Evolutionary conservation across 1,284 basidiomycete species (phyloP).

Genomic region (Cystobasidium slooffiae): DNA sequence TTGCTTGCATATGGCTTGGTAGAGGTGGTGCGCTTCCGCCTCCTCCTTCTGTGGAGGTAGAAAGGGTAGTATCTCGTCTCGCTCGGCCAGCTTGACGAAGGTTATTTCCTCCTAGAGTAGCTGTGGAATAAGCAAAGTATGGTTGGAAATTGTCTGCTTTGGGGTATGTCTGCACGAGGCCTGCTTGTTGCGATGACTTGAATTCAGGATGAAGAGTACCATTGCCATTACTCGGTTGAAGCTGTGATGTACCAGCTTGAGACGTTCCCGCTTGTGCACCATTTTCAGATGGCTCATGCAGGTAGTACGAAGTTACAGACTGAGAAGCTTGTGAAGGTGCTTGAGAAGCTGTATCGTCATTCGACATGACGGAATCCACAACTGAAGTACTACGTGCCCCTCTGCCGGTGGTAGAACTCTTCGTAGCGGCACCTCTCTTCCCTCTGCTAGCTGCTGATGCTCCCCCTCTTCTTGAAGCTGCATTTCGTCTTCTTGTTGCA

Average conservation of each 20-base stretch:
- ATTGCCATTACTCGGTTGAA: background rate
- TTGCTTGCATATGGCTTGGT: background rate
- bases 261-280: background rate
- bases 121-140: slow-evolving; percentile 41
- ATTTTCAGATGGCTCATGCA: slow-evolving; percentile 26
- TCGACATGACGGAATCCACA: slow-evolving; percentile 12
- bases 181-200: slow-evolving; percentile 12
- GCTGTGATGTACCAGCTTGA: background rate
- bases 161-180: slow-evolving; percentile 25
- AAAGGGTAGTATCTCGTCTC: slow-evolving; percentile 58
- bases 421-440: background rate
- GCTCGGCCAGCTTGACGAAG: slow-evolving; percentile 15
- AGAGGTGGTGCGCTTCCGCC: background rate
- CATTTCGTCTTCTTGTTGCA: slow-evolving; percentile 10
- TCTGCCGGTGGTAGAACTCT: background rate
- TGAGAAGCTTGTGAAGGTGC: slow-evolving; percentile 9
- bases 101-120: slow-evolving; percentile 8
- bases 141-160: slow-evolving; percentile 37
- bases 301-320: slow-evolving; percentile 39
- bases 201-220: slow-evolving; percentile 17
- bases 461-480: slow-evolving; percentile 2
- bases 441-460: background rate
- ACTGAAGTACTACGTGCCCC: background rate
- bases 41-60: slow-evolving; percentile 64
- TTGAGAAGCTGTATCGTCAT: slow-evolving; percentile 17